These are phyloP conservation scores for Paecilomyces sp. DNA, from an alignment of 2,329 filamentous ascomycete genomes.

Conservation along the genomic window DNA sequence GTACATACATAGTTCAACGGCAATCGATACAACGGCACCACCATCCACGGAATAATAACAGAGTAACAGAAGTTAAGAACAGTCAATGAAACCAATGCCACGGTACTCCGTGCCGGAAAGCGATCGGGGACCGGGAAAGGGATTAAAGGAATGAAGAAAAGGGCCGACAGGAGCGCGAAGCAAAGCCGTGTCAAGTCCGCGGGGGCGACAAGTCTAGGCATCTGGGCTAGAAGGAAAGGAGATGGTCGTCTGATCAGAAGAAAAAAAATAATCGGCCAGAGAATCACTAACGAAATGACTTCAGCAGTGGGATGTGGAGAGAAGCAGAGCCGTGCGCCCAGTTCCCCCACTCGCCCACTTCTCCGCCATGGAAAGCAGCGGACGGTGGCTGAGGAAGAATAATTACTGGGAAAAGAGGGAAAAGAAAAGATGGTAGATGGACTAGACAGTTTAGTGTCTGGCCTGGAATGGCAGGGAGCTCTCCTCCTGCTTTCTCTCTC, in stretches of 20 bases:
- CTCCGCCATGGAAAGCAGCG: constrained; percentile 15
- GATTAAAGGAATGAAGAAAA: not conserved
- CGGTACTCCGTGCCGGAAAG: no score
- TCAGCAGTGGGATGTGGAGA: not conserved
- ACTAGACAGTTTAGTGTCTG: no score
- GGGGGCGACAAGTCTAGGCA: constrained; percentile 1
- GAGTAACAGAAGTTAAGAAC: no score
- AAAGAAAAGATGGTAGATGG: no score
- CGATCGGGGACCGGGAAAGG: no score
- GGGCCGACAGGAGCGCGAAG: not conserved
- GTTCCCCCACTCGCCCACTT: constrained; percentile 20
- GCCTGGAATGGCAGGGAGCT: no score
- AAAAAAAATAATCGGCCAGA: constrained; percentile 9
- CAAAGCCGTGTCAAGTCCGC: not conserved
- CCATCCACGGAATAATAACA: no score
- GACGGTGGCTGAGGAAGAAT: not conserved
- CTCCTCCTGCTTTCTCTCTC: no score
- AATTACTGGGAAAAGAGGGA: no score
- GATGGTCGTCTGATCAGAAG: constrained; percentile 25
- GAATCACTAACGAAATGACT: not conserved
- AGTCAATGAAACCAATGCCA: no score
- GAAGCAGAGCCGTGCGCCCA: not conserved
- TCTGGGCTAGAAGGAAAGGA: constrained; percentile 5
- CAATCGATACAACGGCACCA: no score
- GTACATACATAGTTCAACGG: no score